Conservation (phyloP, 345 rosid species). For the Angophora floribunda region DNA sequence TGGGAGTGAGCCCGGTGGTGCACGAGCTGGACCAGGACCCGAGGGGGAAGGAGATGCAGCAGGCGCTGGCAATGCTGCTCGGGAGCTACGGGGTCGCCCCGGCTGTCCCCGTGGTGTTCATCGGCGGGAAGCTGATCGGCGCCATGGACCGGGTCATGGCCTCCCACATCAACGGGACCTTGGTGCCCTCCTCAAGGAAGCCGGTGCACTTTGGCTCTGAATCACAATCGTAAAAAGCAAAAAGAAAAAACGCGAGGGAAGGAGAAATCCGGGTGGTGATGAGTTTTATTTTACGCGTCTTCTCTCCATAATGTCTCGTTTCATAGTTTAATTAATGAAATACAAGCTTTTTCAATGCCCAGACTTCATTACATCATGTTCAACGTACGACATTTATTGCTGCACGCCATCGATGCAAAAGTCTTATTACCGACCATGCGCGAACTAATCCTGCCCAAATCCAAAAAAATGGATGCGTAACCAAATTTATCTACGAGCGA, state of each 20-base stretch:
- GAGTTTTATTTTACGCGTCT: not conserved
- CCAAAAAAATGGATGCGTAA: not conserved
- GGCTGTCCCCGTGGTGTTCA: slow-evolving; percentile 44
- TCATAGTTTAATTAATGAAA: not conserved
- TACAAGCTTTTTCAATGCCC: not conserved
- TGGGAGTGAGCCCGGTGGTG: slow-evolving; percentile 63
- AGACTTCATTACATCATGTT: not conserved
- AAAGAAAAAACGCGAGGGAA: not conserved
- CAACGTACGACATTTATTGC: not conserved
- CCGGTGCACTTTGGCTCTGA: slow-evolving; percentile 75
- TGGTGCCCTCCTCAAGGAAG: slow-evolving; percentile 71
- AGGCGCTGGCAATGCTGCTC: slow-evolving; percentile 27
- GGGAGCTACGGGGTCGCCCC: slow-evolving; percentile 1
- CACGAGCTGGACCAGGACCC: slow-evolving; percentile 56
- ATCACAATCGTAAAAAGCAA: not conserved
- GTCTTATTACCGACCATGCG: not conserved
- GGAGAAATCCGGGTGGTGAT: not conserved
- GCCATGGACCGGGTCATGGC: slow-evolving; percentile 62
- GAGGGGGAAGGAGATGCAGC: slow-evolving; percentile 44
- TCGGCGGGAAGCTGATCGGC: slow-evolving; percentile 59
- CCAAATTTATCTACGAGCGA: not conserved
- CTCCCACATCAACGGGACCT: slow-evolving; percentile 52
- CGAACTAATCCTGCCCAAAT: not conserved
- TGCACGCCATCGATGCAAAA: not conserved
- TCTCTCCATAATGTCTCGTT: not conserved